phyloP scores from a whole-genome alignment of 108 stramenopile genomes.

The Discostella pseudostelligera region DNA sequence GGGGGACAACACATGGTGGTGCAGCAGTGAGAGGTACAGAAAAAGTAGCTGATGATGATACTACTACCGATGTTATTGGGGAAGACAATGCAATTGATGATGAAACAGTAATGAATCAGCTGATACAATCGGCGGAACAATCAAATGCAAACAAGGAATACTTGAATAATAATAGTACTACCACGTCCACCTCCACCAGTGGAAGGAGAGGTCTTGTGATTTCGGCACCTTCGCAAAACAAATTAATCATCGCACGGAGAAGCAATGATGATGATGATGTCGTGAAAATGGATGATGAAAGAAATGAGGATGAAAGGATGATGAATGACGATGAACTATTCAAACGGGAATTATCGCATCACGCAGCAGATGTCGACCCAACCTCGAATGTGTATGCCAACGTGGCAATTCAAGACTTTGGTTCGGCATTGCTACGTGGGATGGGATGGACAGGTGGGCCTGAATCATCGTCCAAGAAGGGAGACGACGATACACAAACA shows the following conservation, averaged over 20 bases:
- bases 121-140: constrained; percentile 15
- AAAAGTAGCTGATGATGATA: constrained; percentile 1
- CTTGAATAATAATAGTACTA: not conserved
- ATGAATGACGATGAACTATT: constrained; percentile 38
- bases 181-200: not conserved
- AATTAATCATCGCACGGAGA: constrained; percentile 11
- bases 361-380: constrained; percentile 46
- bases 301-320: constrained; percentile 2
- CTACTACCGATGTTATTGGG: constrained; percentile 4
- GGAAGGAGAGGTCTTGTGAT: constrained; percentile 19
- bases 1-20: constrained; percentile 6
- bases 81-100: not conserved
- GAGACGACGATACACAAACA: constrained; percentile 6
- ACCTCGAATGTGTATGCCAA: constrained; percentile 59
- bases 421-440: constrained; percentile 83
- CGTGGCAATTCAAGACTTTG: constrained; percentile 84
- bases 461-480: constrained; percentile 3
- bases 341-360: constrained; percentile 35
- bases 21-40: not conserved
- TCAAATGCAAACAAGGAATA: constrained; percentile 9
- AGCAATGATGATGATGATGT: not conserved
- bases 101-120: constrained; percentile 18
- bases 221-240: constrained; percentile 29
- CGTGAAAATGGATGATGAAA: constrained; percentile 1
- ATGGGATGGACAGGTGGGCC: constrained; percentile 85